phyloP scores from a whole-genome alignment of 2,329 filamentous ascomycete species.

The Pestalotiopsis sp. region DNA sequence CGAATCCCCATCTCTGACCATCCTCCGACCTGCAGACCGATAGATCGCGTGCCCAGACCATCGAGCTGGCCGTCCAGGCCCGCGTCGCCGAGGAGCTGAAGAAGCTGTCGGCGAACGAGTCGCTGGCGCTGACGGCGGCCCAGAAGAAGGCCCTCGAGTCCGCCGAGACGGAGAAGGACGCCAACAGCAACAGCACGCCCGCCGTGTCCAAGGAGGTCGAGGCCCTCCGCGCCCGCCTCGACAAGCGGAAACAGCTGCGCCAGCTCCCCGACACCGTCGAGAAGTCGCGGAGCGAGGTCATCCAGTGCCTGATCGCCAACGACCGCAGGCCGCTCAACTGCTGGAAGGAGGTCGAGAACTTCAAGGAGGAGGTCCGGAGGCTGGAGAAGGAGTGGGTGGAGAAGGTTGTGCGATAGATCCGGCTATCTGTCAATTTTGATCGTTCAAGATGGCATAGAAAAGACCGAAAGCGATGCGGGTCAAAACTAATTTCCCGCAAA shows the following conservation, averaged over 20 bases:
- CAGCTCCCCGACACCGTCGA: constrained; percentile 73
- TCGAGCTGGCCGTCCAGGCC: constrained; percentile 86
- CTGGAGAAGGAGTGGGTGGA: constrained; percentile 89
- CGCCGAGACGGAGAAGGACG: constrained; percentile 32
- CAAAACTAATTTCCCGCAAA: neutral
- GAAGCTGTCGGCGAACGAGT: constrained; percentile 73
- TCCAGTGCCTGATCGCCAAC: constrained; percentile 80
- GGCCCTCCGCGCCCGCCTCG: constrained; percentile 60
- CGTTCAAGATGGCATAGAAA: neutral
- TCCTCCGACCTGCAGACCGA: constrained; percentile 67
- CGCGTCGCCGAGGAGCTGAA: constrained; percentile 86
- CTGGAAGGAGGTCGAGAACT: constrained; percentile 89
- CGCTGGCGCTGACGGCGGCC: constrained; percentile 68
- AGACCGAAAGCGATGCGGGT: neutral
- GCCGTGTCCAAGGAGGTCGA: constrained; percentile 63
- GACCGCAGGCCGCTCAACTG: constrained; percentile 90
- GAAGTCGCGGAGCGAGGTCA: constrained; percentile 74
- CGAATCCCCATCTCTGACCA: constrained; percentile 10
- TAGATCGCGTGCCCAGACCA: constrained; percentile 77
- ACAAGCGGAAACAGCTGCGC: constrained; percentile 66
- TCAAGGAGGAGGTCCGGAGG: constrained; percentile 86
- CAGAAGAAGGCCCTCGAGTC: constrained; percentile 56
- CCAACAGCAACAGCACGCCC: constrained; percentile 40
- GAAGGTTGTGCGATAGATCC: constrained; percentile 61
- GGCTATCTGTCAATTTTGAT: neutral